Base-by-base conservation (phyloP, 768 basidiomycete genomes). In the Russula olivacea region DNA sequence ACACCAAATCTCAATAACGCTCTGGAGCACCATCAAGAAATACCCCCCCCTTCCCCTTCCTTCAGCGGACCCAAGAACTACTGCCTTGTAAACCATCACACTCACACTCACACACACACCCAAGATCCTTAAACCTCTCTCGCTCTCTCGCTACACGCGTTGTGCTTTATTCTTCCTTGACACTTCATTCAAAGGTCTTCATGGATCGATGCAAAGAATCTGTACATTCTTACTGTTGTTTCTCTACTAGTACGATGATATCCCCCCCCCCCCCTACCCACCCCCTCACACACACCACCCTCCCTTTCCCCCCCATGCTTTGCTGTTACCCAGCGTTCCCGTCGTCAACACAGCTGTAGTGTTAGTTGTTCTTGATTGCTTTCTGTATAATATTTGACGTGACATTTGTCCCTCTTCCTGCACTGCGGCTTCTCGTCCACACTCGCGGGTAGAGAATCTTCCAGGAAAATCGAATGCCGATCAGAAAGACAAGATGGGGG, bases 301-400 rank as follows among this genome's bases (percentile, higher is more conserved):
- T 4, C 23, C 10, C 50, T 14, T 50, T 50, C 21, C 36, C 36
- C 14, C 25, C 38, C 50, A 40, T 47, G 40, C 45, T 30, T 28
- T 21, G 21, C 43, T 45, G 23, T 30, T 40, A 55, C 47, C 40
- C 60, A 48, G 14, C 34, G 1, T 34, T 10, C 11, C 12, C 6
- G 19, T 53, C 19, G 28, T 34, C 41, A 45, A 36, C 52, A 55
- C 21, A 55, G 36, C 28, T 61, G 53, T 61, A 61, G 53, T 61
- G 54, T 61, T 61, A 61, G 41, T 45, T 23, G 25, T 25, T 55
- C 32, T 61, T 61, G 34, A 23, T 40, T 55, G 19, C 34, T 61
- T 40, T 38, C 19, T 55, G 53, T 61, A 55, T 55, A 48, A 28
- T 28, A 55, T 38, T 34, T n/a, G 30, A 54, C 32, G n/a, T 40